Percentiles rank a stretch among this genome's conserved stretches.
Evolutionary conservation across 2,329 filamentous ascomycete species (phyloP).

Genomic region (Fonsecaea erecta): DNA sequence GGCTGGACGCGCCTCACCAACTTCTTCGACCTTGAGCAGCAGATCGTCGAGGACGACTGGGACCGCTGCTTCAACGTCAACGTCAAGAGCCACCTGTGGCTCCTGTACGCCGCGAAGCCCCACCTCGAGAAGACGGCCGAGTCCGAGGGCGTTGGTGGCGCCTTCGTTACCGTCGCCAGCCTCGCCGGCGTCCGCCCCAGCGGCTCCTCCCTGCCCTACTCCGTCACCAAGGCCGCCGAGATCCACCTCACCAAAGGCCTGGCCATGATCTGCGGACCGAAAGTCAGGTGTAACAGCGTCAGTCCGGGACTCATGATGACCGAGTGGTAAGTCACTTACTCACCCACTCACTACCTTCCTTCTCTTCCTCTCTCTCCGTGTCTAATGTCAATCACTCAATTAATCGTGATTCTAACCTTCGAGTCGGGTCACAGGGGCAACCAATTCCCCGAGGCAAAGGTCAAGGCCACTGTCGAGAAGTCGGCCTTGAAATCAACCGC

Average conservation of each 20-base stretch:
- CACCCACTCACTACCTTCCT: too few relatives aligned
- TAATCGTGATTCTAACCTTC: neutral
- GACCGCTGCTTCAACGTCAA: conserved; percentile 65
- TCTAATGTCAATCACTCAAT: neutral
- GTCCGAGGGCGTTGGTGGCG: conserved; percentile 26
- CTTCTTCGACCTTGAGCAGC: conserved; percentile 40
- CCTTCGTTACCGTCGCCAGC: conserved; percentile 59
- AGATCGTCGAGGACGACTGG: conserved; percentile 60
- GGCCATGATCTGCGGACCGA: conserved; percentile 65
- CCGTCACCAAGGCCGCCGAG: conserved; percentile 77
- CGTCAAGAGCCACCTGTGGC: conserved; percentile 66
- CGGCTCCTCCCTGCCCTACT: conserved; percentile 70
- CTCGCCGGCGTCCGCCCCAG: conserved; percentile 67
- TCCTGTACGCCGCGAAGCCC: conserved; percentile 60
- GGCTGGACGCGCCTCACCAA: conserved; percentile 49
- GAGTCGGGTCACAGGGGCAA: conserved; percentile 35
- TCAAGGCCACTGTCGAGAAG: conserved; percentile 37
- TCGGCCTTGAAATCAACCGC: conserved; percentile 31
- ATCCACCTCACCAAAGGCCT: conserved; percentile 70
- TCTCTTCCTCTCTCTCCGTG: neutral
- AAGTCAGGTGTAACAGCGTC: conserved; percentile 68
- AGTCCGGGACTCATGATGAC: conserved; percentile 67
- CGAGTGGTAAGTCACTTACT: conserved; percentile 62
- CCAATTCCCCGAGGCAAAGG: conserved; percentile 36
- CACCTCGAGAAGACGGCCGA: conserved; percentile 57